Evolutionary conservation across 306 rosid genomes (phyloP).

Genomic region (Dalbergia oliveri): DNA sequence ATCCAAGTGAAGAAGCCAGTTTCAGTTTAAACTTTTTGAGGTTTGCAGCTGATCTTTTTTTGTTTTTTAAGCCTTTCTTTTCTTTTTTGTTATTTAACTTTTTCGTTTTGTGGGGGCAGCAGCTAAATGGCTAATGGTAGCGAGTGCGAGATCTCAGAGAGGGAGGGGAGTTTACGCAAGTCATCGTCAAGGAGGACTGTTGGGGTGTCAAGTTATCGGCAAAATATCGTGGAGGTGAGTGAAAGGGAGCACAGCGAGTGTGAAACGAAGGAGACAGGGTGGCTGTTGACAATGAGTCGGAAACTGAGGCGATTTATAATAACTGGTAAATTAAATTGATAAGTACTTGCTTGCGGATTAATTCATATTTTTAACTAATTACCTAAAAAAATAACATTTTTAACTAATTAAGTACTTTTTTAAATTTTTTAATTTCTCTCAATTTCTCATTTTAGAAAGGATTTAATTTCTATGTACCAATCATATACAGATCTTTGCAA

Average conservation of each 20-base stretch:
- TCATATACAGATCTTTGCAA: no score
- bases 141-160: no score
- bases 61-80: background rate
- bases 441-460: no score
- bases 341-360: no score
- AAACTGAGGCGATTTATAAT: constrained; percentile 31
- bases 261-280: constrained; percentile 38
- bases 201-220: background rate
- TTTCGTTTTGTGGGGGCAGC: background rate
- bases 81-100: background rate
- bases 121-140: background rate
- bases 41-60: background rate
- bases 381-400: no score
- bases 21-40: background rate
- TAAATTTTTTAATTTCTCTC: no score
- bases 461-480: no score
- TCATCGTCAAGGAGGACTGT: no score
- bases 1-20: background rate
- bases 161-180: no score
- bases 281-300: constrained; percentile 48
- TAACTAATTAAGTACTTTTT: no score
- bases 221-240: constrained; percentile 42
- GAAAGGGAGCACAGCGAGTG: constrained; percentile 7
- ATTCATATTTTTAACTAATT: no score
- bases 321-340: no score